Evolutionary conservation across 2,329 filamentous ascomycete species (phyloP).

Genomic region (Dothistroma pini): DNA sequence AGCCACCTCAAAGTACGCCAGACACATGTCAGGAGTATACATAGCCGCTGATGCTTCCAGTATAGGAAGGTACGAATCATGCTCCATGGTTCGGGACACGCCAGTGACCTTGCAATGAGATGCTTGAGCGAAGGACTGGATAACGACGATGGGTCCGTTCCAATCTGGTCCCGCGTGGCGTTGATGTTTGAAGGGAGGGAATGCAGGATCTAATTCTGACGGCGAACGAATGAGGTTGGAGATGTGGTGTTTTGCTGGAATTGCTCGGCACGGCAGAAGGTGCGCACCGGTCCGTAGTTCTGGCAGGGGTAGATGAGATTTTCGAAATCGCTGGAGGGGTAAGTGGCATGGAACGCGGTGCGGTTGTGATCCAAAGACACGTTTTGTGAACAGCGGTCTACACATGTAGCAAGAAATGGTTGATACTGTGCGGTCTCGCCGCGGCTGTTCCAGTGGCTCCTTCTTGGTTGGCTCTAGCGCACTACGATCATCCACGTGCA

Average conservation of each 20-base stretch:
- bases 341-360: background rate
- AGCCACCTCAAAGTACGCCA: background rate
- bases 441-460: background rate
- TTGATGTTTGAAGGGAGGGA: constrained; percentile 8
- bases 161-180: constrained; percentile 14
- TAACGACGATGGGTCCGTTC: constrained; percentile 5
- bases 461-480: constrained; percentile 3
- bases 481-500: constrained; percentile 4
- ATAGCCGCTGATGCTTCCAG: constrained; percentile 7
- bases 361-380: background rate
- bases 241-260: constrained; percentile 10
- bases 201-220: constrained; percentile 4
- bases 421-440: background rate
- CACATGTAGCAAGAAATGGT: background rate
- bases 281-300: background rate
- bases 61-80: constrained; percentile 13
- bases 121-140: constrained; percentile 16
- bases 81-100: constrained; percentile 1
- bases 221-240: constrained; percentile 15
- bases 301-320: background rate
- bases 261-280: background rate
- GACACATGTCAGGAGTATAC: constrained; percentile 4
- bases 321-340: background rate
- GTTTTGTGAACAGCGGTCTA: background rate
- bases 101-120: constrained; percentile 4